Conservation (phyloP, 306 rosid genomes). For the Cicer yamashitae region DNA sequence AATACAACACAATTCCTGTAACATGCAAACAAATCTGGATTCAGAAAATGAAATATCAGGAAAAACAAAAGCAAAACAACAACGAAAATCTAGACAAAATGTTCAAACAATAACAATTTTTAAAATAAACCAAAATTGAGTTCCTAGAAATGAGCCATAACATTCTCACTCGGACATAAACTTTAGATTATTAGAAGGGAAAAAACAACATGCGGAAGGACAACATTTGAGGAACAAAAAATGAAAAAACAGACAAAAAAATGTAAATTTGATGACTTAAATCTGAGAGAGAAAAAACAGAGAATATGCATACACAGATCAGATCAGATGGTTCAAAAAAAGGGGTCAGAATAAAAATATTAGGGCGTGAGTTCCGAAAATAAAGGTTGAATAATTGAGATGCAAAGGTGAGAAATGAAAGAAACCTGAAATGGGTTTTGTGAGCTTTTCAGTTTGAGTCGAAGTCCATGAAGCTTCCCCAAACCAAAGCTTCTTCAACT, state of each 20-base stretch:
- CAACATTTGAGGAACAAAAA: neutral
- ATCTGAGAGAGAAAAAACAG: conserved; percentile 9
- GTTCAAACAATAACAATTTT: neutral
- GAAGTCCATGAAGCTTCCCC: conserved; percentile 23
- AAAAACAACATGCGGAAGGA: conserved; percentile 7
- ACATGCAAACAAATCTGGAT: conserved; percentile 51
- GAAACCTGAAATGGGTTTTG: conserved; percentile 47
- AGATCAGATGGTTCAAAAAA: conserved; percentile 44
- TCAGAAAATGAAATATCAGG: neutral
- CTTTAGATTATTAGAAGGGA: neutral
- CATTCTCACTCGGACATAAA: conserved; percentile 4
- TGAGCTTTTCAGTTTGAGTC: conserved; percentile 24
- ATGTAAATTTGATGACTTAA: conserved; percentile 12
- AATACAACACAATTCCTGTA: conserved; percentile 50
- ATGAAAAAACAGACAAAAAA: neutral
- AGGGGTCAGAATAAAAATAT: neutral
- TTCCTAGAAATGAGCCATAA: neutral
- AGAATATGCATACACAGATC: conserved; percentile 33
- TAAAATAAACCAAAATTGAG: neutral
- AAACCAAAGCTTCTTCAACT: conserved; percentile 16
- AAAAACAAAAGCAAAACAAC: neutral
- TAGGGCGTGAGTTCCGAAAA: neutral
- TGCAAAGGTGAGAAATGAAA: neutral
- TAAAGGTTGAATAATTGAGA: neutral
- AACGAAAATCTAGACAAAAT: neutral